phyloP scores from a whole-genome alignment of 331 rosid genomes.

The Saraca asoca region DNA sequence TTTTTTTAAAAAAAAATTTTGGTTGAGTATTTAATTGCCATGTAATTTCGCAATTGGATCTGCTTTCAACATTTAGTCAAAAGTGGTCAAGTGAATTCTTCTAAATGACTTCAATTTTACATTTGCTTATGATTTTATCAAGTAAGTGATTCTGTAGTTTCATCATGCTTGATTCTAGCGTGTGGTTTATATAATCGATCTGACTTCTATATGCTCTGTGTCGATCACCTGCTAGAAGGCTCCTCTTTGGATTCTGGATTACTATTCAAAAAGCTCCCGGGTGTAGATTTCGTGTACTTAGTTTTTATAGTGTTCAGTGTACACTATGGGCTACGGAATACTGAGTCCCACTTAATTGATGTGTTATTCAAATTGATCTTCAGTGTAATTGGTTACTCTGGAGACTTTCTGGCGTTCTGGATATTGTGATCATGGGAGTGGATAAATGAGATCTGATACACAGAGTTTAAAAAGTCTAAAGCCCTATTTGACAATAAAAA shows the following conservation, averaged over 20 bases:
- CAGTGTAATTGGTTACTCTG: constrained; percentile 14
- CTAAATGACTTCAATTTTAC: background rate
- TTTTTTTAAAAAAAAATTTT: no score
- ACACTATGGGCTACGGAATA: background rate
- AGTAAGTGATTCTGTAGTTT: background rate
- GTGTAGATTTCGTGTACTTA: background rate
- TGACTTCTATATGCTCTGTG: constrained; percentile 2
- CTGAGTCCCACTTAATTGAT: constrained; percentile 8
- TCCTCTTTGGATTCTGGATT: constrained; percentile 20
- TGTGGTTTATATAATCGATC: constrained; percentile 14
- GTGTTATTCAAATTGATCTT: constrained; percentile 24
- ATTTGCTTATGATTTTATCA: background rate
- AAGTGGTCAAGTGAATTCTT: background rate
- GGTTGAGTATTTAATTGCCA: constrained; percentile 20
- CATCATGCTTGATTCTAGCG: constrained; percentile 4
- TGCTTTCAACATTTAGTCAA: constrained; percentile 22
- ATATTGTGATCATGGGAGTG: no score
- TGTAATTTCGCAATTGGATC: constrained; percentile 31
- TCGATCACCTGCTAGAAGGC: background rate
- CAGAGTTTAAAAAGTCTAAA: no score
- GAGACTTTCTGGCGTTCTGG: no score
- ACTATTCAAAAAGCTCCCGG: constrained; percentile 4
- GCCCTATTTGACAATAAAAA: no score
- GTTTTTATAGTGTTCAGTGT: background rate
- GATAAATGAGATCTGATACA: no score